Percentiles rank a stretch among this genome's conserved stretches.
Evolutionary conservation across 306 rosid genomes (phyloP).

Genomic region (Lagenaria siceraria): DNA sequence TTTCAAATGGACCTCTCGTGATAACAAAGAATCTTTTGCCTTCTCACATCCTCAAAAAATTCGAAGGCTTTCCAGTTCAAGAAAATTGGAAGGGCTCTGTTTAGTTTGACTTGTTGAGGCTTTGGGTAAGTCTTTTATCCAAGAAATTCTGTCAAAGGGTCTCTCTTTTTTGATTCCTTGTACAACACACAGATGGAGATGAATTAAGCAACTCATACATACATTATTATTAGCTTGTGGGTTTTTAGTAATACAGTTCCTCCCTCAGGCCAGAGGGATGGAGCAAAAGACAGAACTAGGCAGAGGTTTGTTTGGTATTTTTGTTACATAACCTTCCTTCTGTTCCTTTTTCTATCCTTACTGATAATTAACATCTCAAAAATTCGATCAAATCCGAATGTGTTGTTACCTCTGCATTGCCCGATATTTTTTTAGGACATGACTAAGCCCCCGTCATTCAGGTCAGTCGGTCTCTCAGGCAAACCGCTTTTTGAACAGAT

Average conservation of each 20-base stretch:
- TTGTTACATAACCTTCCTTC: neutral
- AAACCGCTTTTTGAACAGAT: slow-evolving; percentile 49
- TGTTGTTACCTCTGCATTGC: neutral
- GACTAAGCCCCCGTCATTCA: neutral
- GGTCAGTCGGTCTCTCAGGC: neutral
- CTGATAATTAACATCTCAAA: neutral
- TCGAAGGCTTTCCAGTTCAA: neutral
- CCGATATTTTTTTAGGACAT: neutral
- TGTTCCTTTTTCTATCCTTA: neutral
- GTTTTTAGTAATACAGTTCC: neutral
- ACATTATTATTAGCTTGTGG: neutral
- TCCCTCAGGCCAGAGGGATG: neutral
- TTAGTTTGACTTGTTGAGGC: neutral
- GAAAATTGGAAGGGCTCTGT: neutral
- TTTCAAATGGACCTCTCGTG: neutral
- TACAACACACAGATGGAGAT: neutral
- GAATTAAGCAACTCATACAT: neutral
- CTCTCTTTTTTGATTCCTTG: neutral
- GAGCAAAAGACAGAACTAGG: neutral
- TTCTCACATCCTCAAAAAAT: neutral
- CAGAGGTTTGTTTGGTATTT: neutral
- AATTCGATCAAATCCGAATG: neutral
- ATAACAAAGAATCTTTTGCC: neutral
- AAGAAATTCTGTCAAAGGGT: neutral
- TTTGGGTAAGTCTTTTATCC: no score